phyloP scores from a whole-genome alignment of 768 basidiomycete genomes.

The Serendipita sp. region DNA sequence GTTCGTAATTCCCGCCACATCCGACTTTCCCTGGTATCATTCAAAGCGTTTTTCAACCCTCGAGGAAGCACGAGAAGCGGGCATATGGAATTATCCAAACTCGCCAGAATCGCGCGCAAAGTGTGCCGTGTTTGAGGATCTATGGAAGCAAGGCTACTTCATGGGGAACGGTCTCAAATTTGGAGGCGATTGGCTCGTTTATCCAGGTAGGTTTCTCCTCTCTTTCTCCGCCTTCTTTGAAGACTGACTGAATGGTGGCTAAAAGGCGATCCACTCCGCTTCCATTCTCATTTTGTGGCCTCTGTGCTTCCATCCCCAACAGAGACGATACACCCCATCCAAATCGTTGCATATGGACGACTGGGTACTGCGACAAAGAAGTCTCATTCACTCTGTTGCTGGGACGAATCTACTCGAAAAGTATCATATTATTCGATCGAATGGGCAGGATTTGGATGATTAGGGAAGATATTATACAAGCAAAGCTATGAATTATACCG shows the following conservation, averaged over 20 bases:
- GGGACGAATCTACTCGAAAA: constrained; percentile 53
- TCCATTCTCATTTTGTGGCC: constrained; percentile 91
- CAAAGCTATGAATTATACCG: not conserved
- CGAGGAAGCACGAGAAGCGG: constrained; percentile 42
- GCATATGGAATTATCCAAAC: constrained; percentile 63
- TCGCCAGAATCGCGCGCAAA: constrained; percentile 51
- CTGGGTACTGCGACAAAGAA: constrained; percentile 97
- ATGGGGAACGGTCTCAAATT: constrained; percentile 88
- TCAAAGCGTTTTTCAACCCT: constrained; percentile 37
- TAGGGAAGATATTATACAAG: not conserved
- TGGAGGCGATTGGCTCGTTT: constrained; percentile 90
- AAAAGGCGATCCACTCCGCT: constrained; percentile 81
- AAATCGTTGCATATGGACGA: constrained; percentile 89
- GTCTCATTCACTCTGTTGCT: constrained; percentile 78
- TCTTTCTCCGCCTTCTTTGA: constrained; percentile 1
- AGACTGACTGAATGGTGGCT: not conserved
- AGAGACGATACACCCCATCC: constrained; percentile 62
- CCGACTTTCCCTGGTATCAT: constrained; percentile 57
- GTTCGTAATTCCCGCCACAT: constrained; percentile 44
- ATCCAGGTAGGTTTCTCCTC: constrained; percentile 52
- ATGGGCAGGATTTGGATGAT: constrained; percentile 79
- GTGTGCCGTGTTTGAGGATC: constrained; percentile 60
- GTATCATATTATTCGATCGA: constrained; percentile 70
- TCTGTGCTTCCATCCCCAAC: constrained; percentile 55
- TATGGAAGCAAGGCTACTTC: constrained; percentile 75